Base-by-base conservation (phyloP, 2,329 filamentous ascomycete species). In the Microcera coccophila region DNA sequence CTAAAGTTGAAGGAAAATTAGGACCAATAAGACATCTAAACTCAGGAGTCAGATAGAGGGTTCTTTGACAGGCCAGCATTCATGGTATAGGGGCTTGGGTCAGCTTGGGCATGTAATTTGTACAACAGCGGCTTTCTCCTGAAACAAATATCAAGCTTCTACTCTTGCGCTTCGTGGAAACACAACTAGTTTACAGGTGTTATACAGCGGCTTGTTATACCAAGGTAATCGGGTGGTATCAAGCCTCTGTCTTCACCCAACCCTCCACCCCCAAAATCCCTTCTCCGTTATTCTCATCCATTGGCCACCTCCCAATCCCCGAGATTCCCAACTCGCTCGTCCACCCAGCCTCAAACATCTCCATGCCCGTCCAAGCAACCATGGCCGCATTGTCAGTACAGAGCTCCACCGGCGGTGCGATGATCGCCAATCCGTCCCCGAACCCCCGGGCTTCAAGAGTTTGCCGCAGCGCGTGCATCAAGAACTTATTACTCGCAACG, bases 351-450 rank as follows among this genome's bases (percentile, higher is more conserved):
- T 86, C 77, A 59, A 79, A 96, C 90, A 98, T 96, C 67, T 97
- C 90, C 52, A 90, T 76, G 0, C 85, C 93, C 1, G 90, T 75
- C 91, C 93, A 97, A 2, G 85, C 91, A 62, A 97, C 90, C 93
- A 98, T 98, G 36, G 90, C 88, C 11, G 93, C 93, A 65, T 98
- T 97, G 60, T 98, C 93, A 0, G 89, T 96, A 61, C 93, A 97
- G 40, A 91, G 73, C 32, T 74, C 72, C 9, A 79, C 66, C 3
- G 90, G 90, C n/a, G 93, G 91, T 42, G 85, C 86, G 21, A 84
- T 67, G 7, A 96, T 64, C 10, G 73, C 56, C 20, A 94, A 63
- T 50, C 79, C 55, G 10, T 73, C 56, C 0, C 61, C 59, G 58
- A 81, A 84, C 0, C 87, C 87, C 33, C 85, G 77, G n/a, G 72